Evolutionary conservation across 208 protist genomes (phyloP).

Genomic region (Kentomonas sorsogonicus): DNA sequence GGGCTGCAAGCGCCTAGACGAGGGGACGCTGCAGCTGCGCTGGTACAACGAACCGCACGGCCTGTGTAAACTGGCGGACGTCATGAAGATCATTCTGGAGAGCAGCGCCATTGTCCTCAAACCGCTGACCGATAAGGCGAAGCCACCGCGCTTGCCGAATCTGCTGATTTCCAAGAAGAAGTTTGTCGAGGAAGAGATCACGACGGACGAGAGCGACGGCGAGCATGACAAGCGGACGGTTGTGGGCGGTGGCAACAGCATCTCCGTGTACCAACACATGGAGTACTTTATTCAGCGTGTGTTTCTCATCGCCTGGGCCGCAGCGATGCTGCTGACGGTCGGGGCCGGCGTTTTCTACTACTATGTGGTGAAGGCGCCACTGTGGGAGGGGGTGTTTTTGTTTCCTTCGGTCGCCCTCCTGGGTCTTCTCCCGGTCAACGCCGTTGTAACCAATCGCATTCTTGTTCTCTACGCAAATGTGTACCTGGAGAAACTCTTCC

Average conservation of each 20-base stretch:
- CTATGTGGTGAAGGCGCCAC: slow-evolving; percentile 22
- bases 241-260: slow-evolving; percentile 57
- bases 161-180: slow-evolving; percentile 28
- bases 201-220: slow-evolving; percentile 78
- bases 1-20: slow-evolving; percentile 54
- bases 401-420: slow-evolving; percentile 68
- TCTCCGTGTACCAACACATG: slow-evolving; percentile 78
- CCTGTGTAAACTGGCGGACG: slow-evolving; percentile 82
- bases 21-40: slow-evolving; percentile 46
- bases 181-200: slow-evolving; percentile 67
- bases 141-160: slow-evolving; percentile 72
- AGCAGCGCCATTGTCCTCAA: slow-evolving; percentile 69
- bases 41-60: slow-evolving; percentile 61
- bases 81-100: slow-evolving; percentile 69
- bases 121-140: slow-evolving; percentile 50
- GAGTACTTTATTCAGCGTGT: slow-evolving; percentile 80
- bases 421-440: slow-evolving; percentile 77
- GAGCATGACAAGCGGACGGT: slow-evolving; percentile 67
- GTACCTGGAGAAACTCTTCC: slow-evolving; percentile 77
- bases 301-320: slow-evolving; percentile 61
- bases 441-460: slow-evolving; percentile 70
- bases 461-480: slow-evolving; percentile 83
- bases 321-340: slow-evolving; percentile 45
- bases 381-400: slow-evolving; percentile 62
- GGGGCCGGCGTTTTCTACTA: slow-evolving; percentile 43